Conservation (phyloP, 768 basidiomycete species). For the Boletus barrowsii region DNA sequence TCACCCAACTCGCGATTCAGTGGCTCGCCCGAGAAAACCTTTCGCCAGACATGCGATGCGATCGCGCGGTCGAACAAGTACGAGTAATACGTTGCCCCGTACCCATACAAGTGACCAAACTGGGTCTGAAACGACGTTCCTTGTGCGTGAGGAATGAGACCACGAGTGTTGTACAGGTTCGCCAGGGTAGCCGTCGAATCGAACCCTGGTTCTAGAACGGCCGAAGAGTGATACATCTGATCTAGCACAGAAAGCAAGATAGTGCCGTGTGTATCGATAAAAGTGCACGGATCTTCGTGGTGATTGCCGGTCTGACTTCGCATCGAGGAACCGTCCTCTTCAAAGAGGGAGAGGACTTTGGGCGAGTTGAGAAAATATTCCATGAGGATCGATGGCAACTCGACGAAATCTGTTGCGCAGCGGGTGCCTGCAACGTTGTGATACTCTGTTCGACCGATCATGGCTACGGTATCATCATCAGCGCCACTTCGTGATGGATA, state of each 20-base stretch:
- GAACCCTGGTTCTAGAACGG: slow-evolving; percentile 53
- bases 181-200: slow-evolving; percentile 70
- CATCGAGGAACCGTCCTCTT: slow-evolving; percentile 45
- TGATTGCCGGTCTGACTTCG: slow-evolving; percentile 55
- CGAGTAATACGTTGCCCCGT: slow-evolving; percentile 97
- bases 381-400: slow-evolving; percentile 97
- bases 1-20: slow-evolving; percentile 76
- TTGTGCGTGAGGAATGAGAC: slow-evolving; percentile 77
- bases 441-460: slow-evolving; percentile 96
- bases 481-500: neutral
- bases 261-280: slow-evolving; percentile 88
- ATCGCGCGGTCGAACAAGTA: slow-evolving; percentile 97
- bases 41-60: slow-evolving; percentile 85
- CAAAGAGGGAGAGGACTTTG: slow-evolving; percentile 76
- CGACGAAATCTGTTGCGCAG: slow-evolving; percentile 97
- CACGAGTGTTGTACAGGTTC: slow-evolving; percentile 60
- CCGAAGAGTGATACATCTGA: slow-evolving; percentile 83
- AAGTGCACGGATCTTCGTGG: slow-evolving; percentile 71
- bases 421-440: slow-evolving; percentile 98
- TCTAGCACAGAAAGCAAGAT: slow-evolving; percentile 88
- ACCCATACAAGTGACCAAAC: slow-evolving; percentile 93
- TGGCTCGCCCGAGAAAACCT: slow-evolving; percentile 67
- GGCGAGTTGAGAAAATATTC: slow-evolving; percentile 93
- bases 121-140: slow-evolving; percentile 94
- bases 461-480: slow-evolving; percentile 52